Base-by-base conservation (phyloP, 1,139 yeast genomes). In the Zhuliangozyma parablackwelliae region DNA sequence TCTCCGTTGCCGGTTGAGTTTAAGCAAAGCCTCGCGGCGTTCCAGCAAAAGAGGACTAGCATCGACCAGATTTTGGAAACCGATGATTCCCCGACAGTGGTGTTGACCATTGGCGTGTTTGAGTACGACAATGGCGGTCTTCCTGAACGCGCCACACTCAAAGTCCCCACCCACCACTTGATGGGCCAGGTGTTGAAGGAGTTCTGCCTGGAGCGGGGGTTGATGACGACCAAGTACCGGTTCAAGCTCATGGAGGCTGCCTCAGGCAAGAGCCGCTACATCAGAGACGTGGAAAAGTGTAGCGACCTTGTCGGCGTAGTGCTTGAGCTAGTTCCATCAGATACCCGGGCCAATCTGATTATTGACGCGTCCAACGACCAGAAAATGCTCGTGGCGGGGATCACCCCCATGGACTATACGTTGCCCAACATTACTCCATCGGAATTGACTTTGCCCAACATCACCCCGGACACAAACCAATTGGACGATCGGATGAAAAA, bases 1-100 rank as follows among this genome's bases (percentile, higher is more conserved):
- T 21, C 86, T 0, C 90, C 92, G 2, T 58, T 79, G 21, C 79
- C 85, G 0, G 35, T 59, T 42, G 74, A 71, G 45, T 59, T 61
- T 44, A 63, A 50, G 43, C 62, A 53, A 29, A 57, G 50, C 31
- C 48, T 65, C 32, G 35, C 40, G 7, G 52, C 48, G 32, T 37
- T 51, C 39, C 47, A 50, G 40, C 38, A 43, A 13, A 46, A 39
- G 31, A 40, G 50, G 25, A 41, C 38, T 7, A 46, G 42, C 31
- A 35, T 44, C 25, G 38, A 40, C 26, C 39, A 39, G 16, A 31
- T 36, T 24, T 13, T 35, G 28, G 29, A 32, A 21, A 24, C 29
- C 20, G 39, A 38, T 10, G 32, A 32, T 16, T 41, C 31, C 11
- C 36, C 21, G 27, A 32, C 32, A 4, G 13, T 37, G 8, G 43